Conservation (phyloP, 1,284 basidiomycete genomes). For the Apiotrichum sp. region DNA sequence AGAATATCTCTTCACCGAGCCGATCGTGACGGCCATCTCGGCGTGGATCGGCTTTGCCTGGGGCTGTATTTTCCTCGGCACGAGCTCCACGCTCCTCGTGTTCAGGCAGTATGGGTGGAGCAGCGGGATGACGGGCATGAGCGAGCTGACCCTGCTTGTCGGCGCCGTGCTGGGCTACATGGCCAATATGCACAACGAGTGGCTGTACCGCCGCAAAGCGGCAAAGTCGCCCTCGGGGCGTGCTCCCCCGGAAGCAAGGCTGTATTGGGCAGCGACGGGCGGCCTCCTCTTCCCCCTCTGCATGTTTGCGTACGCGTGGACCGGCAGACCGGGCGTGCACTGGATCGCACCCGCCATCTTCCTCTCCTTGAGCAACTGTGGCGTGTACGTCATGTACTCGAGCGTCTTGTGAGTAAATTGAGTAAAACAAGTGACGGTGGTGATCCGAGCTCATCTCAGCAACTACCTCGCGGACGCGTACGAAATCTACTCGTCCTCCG, state of each 20-base stretch:
- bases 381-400: constrained; percentile 37
- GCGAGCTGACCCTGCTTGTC: constrained; percentile 45
- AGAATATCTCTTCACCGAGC: constrained; percentile 48
- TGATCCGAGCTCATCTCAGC: constrained; percentile 12
- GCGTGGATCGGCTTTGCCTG: constrained; percentile 49
- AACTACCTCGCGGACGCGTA: constrained; percentile 43
- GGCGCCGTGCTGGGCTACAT: constrained; percentile 67
- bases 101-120: constrained; percentile 38
- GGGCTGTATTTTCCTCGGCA: constrained; percentile 40
- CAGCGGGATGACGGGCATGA: constrained; percentile 27
- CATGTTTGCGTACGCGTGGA: constrained; percentile 40
- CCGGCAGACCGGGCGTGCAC: constrained; percentile 25
- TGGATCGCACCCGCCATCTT: constrained; percentile 38
- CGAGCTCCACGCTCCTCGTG: constrained; percentile 29
- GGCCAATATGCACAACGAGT: constrained; percentile 52
- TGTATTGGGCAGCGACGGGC: constrained; percentile 46
- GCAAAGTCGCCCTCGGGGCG: constrained; percentile 31
- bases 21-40: constrained; percentile 47
- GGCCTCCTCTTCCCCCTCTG: constrained; percentile 38
- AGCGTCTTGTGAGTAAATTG: constrained; percentile 36
- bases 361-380: constrained; percentile 25
- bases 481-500: constrained; percentile 43
- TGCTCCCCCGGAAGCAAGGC: constrained; percentile 48
- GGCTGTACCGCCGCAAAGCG: constrained; percentile 28
- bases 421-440: too few relatives aligned